A percentile compares a stretch with the other conserved stretches of the same genome.
These are phyloP conservation scores for Salix purpurea DNA, from an alignment of 345 rosid species.

Conservation along the genomic window DNA sequence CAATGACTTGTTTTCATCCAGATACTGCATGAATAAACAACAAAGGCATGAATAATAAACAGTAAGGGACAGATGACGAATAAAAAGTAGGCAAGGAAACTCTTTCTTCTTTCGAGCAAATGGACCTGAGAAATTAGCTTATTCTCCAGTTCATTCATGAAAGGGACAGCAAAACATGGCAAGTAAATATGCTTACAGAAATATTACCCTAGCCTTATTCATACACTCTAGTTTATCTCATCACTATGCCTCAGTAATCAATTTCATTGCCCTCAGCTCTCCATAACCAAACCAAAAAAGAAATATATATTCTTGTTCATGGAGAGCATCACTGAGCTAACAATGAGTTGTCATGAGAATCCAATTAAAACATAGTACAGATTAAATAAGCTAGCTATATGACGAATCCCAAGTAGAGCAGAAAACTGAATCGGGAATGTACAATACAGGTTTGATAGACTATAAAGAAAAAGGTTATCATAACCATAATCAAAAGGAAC, in stretches of 20 bases:
- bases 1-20: constrained; percentile 99
- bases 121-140: not conserved
- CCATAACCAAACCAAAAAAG: not conserved
- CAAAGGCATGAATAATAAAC: not conserved
- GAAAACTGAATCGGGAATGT: not conserved
- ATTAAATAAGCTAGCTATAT: not conserved
- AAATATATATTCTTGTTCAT: not conserved
- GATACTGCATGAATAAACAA: constrained; percentile 55
- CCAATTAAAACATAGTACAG: too few relatives aligned
- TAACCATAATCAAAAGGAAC: not conserved
- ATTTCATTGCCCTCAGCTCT: not conserved
- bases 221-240: not conserved
- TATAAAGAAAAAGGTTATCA: not conserved
- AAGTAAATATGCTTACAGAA: not conserved
- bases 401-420: not conserved
- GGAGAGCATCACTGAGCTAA: not conserved
- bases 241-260: not conserved
- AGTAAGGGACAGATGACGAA: not conserved
- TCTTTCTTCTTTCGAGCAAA: not conserved
- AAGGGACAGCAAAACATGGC: too few relatives aligned
- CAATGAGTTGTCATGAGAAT: not conserved
- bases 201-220: not conserved
- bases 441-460: not conserved
- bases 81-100: not conserved
- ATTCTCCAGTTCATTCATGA: not conserved